Evolutionary conservation across 768 basidiomycete species (phyloP), one percentile per base, ranked within the genome.

Genomic region (Bullera alba): DNA sequence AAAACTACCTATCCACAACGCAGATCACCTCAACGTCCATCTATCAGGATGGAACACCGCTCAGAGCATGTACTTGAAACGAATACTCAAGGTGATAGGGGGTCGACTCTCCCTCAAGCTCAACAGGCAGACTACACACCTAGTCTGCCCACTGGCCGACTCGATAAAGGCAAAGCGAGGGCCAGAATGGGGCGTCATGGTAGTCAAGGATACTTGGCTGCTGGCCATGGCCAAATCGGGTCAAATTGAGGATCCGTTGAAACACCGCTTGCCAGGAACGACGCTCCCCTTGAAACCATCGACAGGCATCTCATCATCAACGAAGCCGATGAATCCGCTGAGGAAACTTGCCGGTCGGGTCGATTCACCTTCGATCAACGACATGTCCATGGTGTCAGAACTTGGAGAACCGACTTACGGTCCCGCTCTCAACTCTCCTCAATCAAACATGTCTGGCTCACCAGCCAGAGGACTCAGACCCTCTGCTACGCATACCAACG

Each of bases 81-180:
- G 86, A 37, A 74, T 92, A 15, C 68, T 83, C 26, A 25, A 39
- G 19, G 10, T 25, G n/a, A 19, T 46, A 70, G 69, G 69, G 34
- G 56, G 50, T 84, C 37, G 51, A 28, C 38, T 58, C 17, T 59
- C 61, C 85, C 68, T 84, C 80, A 65, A 61, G 14, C 77, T 81
- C 16, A 78, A 77, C 44, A 49, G 60, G n/a, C 51, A 60, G 10
- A 80, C 83, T 2, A 91, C 90, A 0, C 86, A 93, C 58, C 77
- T 95, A 1, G 74, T 95, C 6, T 90, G 88, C 65, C 84, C 85
- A 0, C 77, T 81, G 5, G 80, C 78, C 0, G 73, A 67, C 0
- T 88, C 91, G 15, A 75, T 77, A 21, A 93, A 95, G 66, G 87
- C 80, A 44, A 79, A 83, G 15, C 87, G 84, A 67, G 88, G 90